These are phyloP conservation scores for Sesbania bispinosa DNA, from an alignment of 306 rosid genomes.

Conservation along the genomic window DNA sequence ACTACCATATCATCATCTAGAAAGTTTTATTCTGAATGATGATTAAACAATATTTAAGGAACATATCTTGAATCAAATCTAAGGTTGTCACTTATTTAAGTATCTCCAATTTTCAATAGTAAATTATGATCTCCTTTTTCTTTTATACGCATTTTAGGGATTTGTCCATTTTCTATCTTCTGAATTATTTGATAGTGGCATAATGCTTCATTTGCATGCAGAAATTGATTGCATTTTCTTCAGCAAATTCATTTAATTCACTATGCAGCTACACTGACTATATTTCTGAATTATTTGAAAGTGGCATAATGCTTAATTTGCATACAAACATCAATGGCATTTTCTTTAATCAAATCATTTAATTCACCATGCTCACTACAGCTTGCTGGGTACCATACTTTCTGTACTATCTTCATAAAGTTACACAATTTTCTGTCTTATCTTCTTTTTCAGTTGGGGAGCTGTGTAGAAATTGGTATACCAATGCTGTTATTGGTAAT, in stretches of 20 bases:
- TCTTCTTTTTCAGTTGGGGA: slow-evolving; percentile 69
- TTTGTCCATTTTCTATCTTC: slow-evolving; percentile 7
- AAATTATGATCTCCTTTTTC: neutral
- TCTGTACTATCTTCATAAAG: neutral
- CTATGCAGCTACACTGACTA: neutral
- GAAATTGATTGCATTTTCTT: neutral
- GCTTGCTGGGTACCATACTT: slow-evolving; percentile 5
- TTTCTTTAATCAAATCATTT: slow-evolving; percentile 12
- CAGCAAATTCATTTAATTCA: neutral
- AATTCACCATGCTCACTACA: neutral
- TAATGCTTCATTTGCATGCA: neutral
- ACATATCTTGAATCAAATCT: neutral
- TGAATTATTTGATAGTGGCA: neutral
- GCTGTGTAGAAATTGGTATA: slow-evolving; percentile 89
- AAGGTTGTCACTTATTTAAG: neutral
- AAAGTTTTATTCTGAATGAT: neutral
- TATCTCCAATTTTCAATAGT: neutral
- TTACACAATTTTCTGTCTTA: neutral
- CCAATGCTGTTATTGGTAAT: slow-evolving; percentile 84
- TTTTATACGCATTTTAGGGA: neutral
- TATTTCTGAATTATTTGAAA: neutral
- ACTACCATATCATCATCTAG: neutral
- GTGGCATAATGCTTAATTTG: neutral
- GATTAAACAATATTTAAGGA: neutral
- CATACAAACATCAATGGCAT: neutral